Evolutionary conservation across 2,329 filamentous ascomycete species (phyloP), one percentile per base, ranked within the genome.

Genomic region (Juglanconis sp.): DNA sequence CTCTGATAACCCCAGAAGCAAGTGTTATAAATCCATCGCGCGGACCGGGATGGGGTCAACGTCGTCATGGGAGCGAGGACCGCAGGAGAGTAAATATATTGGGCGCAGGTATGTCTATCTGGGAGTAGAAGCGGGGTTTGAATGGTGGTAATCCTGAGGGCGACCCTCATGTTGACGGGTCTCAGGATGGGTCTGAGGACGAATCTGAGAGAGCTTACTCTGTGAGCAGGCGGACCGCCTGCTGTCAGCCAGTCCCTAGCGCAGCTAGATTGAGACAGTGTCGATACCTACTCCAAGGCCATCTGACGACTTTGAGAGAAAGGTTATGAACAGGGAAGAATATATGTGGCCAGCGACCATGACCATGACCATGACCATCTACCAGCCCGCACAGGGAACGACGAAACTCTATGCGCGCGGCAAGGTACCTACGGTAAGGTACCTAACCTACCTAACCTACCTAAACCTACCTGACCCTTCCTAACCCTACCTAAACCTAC

Each of bases 231-330:
- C 50, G 58, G 57, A 42, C 58, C 57, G 17, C 17, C 35, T 47
- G 40, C 55, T 46, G 50, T 63, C 59, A 63, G 61, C 58, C 61
- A 48, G 48, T 53, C 51, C 36, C 44, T 47, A 36, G 47, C 30
- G 61, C 9, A 57, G 59, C 59, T 63, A 55, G 56, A 48, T 61
- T 38, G 48, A 61, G 61, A 61, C 61, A 56, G 54, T 61, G 61
- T 35, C 51, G 61, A 63, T 55, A 53, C 24, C 24, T 24, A 24
- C 50, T 35, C 38, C 42, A 49, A 52, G 56, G 46, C 40, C 34
- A 54, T 53, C 59, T 61, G 54, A 57, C 59, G 50, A 48, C 32
- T 35, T 52, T 38, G 42, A 32, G 36, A 24, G 46, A 32, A 50
- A 7, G 17, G 42, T 17, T 42, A 42, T 30, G 38, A 60, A 56